Evolutionary conservation across 192 early-diverging fungal species (phyloP).

Genomic region (Entomortierella beljakovae): DNA sequence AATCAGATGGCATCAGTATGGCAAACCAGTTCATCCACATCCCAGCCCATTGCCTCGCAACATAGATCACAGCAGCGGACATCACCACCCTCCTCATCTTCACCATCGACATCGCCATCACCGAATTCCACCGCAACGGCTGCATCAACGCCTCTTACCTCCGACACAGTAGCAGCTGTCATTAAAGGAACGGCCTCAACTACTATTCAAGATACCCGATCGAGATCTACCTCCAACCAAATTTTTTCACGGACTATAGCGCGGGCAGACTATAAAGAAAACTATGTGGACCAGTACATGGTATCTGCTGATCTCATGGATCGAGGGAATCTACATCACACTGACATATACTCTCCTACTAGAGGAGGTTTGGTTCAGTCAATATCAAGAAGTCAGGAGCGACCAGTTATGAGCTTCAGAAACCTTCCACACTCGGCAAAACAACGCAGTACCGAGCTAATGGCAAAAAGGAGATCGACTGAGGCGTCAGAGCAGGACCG

Average conservation of each 20-base stretch:
- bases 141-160: constrained; percentile 27
- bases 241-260: background rate
- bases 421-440: background rate
- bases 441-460: background rate
- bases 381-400: background rate
- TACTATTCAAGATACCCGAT: constrained; percentile 16
- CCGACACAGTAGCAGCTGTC: constrained; percentile 28
- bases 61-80: constrained; percentile 18
- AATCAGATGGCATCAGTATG: background rate
- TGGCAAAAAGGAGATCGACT: background rate
- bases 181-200: constrained; percentile 38
- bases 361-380: constrained; percentile 23
- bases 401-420: background rate
- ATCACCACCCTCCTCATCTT: constrained; percentile 35
- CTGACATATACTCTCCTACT: background rate
- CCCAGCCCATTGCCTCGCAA: background rate
- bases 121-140: constrained; percentile 38
- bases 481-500: background rate
- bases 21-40: background rate
- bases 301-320: background rate
- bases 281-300: background rate
- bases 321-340: background rate
- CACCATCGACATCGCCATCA: constrained; percentile 43
- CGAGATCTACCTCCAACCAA: background rate
- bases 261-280: background rate